phyloP scores from a whole-genome alignment of 2,329 filamentous ascomycete species.

The Aureobasidium sp. region DNA sequence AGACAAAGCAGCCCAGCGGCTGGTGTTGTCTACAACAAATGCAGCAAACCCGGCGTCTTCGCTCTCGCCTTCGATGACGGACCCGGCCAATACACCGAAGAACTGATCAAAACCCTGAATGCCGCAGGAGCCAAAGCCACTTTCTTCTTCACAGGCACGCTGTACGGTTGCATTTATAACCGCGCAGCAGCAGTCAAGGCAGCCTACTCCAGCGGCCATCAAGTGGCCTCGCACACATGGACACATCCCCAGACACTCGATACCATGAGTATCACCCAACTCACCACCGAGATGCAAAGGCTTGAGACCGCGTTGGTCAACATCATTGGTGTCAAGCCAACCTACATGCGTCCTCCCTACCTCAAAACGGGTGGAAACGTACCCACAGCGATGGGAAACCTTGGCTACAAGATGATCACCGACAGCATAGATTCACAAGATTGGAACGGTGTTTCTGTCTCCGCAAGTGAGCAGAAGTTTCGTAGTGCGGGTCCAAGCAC shows the following conservation, averaged over 20 bases:
- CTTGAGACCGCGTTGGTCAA: slow-evolving; percentile 6
- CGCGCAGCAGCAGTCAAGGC: not conserved
- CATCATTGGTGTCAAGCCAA: slow-evolving; percentile 8
- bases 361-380: slow-evolving; percentile 8
- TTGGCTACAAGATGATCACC: slow-evolving; percentile 11
- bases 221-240: slow-evolving; percentile 10
- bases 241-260: not conserved
- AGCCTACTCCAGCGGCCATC: slow-evolving; percentile 5
- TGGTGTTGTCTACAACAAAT: slow-evolving; percentile 3
- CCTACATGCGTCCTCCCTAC: slow-evolving; percentile 12
- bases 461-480: not conserved
- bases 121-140: slow-evolving; percentile 62
- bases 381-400: slow-evolving; percentile 2
- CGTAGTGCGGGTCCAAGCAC: not conserved
- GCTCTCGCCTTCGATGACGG: slow-evolving; percentile 84
- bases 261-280: not conserved
- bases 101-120: slow-evolving; percentile 59
- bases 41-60: slow-evolving; percentile 39
- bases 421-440: slow-evolving; percentile 6
- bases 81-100: slow-evolving; percentile 61
- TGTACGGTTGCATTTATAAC: slow-evolving; percentile 9
- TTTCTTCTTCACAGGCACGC: slow-evolving; percentile 75
- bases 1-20: slow-evolving; percentile 1
- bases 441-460: not conserved
- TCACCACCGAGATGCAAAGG: slow-evolving; percentile 1